Base-by-base conservation (phyloP, 257 asterid genomes). In the Ilex asprella region DNA sequence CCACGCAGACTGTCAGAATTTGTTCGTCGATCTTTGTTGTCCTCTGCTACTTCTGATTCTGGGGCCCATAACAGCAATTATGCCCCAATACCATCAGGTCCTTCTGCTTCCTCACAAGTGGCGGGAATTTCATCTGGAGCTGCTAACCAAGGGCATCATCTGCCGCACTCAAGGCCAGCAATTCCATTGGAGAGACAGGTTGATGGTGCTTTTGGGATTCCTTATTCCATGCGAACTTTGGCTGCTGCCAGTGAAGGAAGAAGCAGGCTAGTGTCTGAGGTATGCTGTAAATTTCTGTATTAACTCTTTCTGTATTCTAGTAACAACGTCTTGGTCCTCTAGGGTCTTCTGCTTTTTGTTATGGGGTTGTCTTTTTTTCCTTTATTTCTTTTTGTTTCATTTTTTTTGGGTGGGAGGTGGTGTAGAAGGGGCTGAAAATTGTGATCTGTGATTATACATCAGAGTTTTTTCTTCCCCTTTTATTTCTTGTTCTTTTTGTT, bases 231-330 rank as follows among this genome's bases (percentile, higher is more conserved):
- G 31, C 74, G 86, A 62, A 70, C 71, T 67, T 69, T 80, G 74
- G 81, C 87, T 72, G 80, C 80, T 71, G 84, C 78, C 30, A 64
- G 82, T 70, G 95, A 87, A 79, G 96, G 95, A 76, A 82, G 97
- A 73, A 76, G 85, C 70, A 81, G 86, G 67, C 72, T 79, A 27
- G 85, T 84, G 77, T 85, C 97, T 16, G 97, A 90, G 96, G 97
- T 90, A 77, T 68, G 73, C 8, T 35, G 7, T 35, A 35, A 3
- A 35, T 35, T 35, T 35, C 41, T 35, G 41, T 8, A 35, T 35
- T 4, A 35, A 35, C 41, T 35, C 5, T 35, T 35, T 35, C 2
- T 0, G 41, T 8, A 35, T 35, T 35, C 41, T 35, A 8, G 41
- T 35, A 35, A 35, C 41, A 35, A 0, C 8, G 1, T 35, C 5